These are phyloP conservation scores for Xylaria palmicola DNA, from an alignment of 495 filamentous ascomycete species.

Conservation along the genomic window DNA sequence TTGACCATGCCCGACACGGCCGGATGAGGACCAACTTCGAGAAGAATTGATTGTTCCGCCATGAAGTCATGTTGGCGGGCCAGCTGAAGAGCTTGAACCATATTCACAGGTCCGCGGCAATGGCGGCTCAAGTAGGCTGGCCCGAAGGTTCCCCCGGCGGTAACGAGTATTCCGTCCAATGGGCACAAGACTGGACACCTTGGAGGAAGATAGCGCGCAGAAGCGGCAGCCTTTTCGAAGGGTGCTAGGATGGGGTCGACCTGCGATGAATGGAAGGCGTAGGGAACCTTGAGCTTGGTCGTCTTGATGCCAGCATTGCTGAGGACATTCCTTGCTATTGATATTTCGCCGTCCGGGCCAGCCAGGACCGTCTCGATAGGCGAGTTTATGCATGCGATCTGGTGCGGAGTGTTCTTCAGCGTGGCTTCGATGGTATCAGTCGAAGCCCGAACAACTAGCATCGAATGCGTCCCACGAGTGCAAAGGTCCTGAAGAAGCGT, in stretches of 20 bases:
- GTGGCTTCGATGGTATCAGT: background rate
- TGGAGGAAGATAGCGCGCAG: slow-evolving; percentile 53
- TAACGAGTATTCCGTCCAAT: slow-evolving; percentile 53
- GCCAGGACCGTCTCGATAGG: slow-evolving; percentile 47
- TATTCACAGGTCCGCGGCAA: slow-evolving; percentile 63
- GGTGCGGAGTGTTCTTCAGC: slow-evolving; percentile 29
- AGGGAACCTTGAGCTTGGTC: slow-evolving; percentile 58
- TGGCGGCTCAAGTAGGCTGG: slow-evolving; percentile 54
- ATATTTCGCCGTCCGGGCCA: slow-evolving; percentile 36
- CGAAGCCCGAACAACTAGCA: slow-evolving; percentile 45
- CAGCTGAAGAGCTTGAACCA: slow-evolving; percentile 51
- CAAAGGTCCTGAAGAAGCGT: slow-evolving; percentile 61
- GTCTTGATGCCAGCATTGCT: slow-evolving; percentile 42
- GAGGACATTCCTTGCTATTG: slow-evolving; percentile 32
- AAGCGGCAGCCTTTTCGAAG: slow-evolving; percentile 46
- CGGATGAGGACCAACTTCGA: slow-evolving; percentile 37
- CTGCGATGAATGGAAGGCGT: slow-evolving; percentile 68
- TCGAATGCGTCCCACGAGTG: slow-evolving; percentile 56
- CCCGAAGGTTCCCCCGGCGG: slow-evolving; percentile 37
- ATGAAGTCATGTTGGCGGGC: slow-evolving; percentile 22
- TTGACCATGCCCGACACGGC: background rate
- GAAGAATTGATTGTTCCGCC: slow-evolving; percentile 30
- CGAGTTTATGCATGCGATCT: slow-evolving; percentile 57
- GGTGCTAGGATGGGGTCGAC: slow-evolving; percentile 60
- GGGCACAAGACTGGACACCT: slow-evolving; percentile 59